phyloP scores from a whole-genome alignment of 441 rosid genomes.

The Gossypium armourianum region DNA sequence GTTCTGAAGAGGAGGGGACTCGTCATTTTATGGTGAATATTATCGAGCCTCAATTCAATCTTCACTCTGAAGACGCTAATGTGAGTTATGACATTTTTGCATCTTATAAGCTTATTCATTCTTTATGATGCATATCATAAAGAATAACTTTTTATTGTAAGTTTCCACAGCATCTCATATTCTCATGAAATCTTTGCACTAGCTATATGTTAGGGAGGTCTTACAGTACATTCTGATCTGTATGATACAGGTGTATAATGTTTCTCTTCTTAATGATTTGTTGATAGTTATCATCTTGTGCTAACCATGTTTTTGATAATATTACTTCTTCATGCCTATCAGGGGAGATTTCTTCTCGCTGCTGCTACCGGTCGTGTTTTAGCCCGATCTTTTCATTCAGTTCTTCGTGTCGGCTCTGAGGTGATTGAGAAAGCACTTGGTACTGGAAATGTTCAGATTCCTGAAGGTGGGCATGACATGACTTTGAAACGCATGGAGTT shows the following conservation, averaged over 20 bases:
- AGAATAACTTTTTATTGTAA: neutral
- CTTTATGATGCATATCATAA: neutral
- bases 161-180: neutral
- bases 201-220: neutral
- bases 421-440: conserved; percentile 69
- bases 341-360: conserved; percentile 96
- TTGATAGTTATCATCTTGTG: conserved; percentile 3
- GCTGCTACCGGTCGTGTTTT: conserved; percentile 91
- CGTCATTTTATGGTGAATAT: conserved; percentile 92
- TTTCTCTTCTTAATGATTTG: neutral
- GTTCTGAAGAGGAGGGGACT: conserved; percentile 73
- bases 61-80: conserved; percentile 94
- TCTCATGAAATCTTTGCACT: conserved; percentile 7
- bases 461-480: conserved; percentile 78
- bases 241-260: neutral
- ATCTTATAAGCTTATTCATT: neutral
- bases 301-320: neutral
- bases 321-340: conserved; percentile 21
- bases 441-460: conserved; percentile 37
- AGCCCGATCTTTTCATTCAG: conserved; percentile 82
- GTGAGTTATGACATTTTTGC: conserved; percentile 39
- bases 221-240: neutral
- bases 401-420: conserved; percentile 66
- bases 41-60: conserved; percentile 96
- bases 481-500: conserved; percentile 82